Base-by-base conservation (phyloP, 2,329 filamentous ascomycete genomes). In the Colletotrichum musae region DNA sequence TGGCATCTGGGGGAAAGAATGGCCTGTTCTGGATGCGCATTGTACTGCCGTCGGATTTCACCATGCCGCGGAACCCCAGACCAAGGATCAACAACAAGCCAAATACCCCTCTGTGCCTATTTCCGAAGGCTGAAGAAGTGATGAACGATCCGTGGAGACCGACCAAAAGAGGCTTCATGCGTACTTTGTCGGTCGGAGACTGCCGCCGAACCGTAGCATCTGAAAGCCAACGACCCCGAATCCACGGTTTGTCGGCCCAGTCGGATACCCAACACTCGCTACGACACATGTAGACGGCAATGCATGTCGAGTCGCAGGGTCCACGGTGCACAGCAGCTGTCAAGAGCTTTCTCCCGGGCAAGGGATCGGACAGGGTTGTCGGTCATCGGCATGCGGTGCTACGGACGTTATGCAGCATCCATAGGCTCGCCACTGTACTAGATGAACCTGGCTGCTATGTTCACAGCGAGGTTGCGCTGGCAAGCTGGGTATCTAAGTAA, bases 11-110 rank as follows among this genome's bases (percentile, higher is more conserved):
- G 56, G 50, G n/a, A 59, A 10, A 10, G 45, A 47, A 59, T 69
- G 66, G 62, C 62, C 66, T 66, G 62, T 60, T 60, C 61, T 65
- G 43, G 32, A 65, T 48, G 56, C 50, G 66, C 21, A 24, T 24
- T 24, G 21, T 24, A 24, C 21, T 4, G 21, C 60, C 65, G 28
- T 64, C 43, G 32, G 45, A 64, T 68, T 60, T 58, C 45, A 36
- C 51, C n/a, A 43, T 51, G 54, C 48, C 56, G 28, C 50, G 24
- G 32, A 56, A 47, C 41, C 50, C 43, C 41, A 50, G 58, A 13
- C 41, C 15, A 12, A 50, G 15, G 28, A 36, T 24, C 16, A 12
- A 36, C 21, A 24, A 24, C 41, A 24, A 36, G 36, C 32, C 43
- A 18, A 50, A 18, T 13, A 9, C 7, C 32, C 32, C 4, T 50